Evolutionary conservation across 2,329 filamentous ascomycete species (phyloP).

Genomic region (Zasmidium citrigriseum): DNA sequence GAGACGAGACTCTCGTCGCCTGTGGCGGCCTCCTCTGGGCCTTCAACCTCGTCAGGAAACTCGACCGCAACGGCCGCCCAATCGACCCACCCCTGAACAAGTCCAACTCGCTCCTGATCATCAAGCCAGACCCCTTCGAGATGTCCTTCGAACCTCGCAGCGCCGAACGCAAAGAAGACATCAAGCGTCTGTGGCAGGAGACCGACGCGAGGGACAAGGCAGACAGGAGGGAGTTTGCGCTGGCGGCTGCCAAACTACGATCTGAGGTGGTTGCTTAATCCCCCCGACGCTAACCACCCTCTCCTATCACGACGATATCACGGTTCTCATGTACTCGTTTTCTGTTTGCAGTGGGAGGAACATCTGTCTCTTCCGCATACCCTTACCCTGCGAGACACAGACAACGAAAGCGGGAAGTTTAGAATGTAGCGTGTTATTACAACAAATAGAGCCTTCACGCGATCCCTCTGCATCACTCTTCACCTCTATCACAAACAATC

Average conservation of each 20-base stretch:
- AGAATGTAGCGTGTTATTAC: too few relatives aligned
- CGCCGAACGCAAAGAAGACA: conserved; percentile 41
- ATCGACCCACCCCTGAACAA: conserved; percentile 47
- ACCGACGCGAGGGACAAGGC: conserved; percentile 39
- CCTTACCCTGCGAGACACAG: too few relatives aligned
- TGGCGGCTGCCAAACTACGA: background rate
- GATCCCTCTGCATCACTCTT: too few relatives aligned
- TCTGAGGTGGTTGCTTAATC: background rate
- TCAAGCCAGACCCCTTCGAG: conserved; percentile 58
- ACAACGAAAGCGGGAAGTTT: too few relatives aligned
- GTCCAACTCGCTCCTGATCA: conserved; percentile 58
- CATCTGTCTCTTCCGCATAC: too few relatives aligned
- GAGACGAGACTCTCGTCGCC: conserved; percentile 59
- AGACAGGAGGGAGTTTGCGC: conserved; percentile 38
- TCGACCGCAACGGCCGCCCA: conserved; percentile 23
- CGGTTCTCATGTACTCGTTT: too few relatives aligned
- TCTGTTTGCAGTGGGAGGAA: too few relatives aligned
- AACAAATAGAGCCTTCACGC: too few relatives aligned
- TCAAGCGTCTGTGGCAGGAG: conserved; percentile 41
- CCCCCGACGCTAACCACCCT: too few relatives aligned
- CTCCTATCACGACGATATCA: too few relatives aligned
- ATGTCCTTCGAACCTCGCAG: conserved; percentile 57
- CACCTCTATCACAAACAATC: too few relatives aligned
- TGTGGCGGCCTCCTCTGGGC: conserved; percentile 53
- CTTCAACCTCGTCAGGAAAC: conserved; percentile 52